phyloP scores from a whole-genome alignment of 208 protist species.

The Trypanosomatidae sp. region DNA sequence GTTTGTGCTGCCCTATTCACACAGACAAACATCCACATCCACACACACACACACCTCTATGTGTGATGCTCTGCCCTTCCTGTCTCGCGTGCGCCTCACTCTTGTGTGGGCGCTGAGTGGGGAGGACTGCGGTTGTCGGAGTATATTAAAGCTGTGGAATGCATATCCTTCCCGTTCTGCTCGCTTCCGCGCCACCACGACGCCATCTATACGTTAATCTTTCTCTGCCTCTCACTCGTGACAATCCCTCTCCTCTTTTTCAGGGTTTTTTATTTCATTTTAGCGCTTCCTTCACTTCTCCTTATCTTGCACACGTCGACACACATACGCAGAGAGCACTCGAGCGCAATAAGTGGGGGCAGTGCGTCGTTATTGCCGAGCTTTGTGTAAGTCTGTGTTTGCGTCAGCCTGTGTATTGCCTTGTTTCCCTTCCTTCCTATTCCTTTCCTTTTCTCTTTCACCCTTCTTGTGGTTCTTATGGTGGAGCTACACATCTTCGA shows the following conservation, averaged over 20 bases:
- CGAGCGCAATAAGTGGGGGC: background rate
- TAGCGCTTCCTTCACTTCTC: background rate
- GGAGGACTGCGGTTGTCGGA: background rate
- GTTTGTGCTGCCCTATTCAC: background rate
- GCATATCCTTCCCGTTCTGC: background rate
- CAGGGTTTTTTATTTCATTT: background rate
- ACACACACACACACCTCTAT: background rate
- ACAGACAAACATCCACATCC: background rate
- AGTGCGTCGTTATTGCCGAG: background rate
- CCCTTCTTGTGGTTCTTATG: slow-evolving; percentile 15
- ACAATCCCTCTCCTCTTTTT: background rate
- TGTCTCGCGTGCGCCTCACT: background rate
- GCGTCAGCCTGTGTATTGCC: background rate
- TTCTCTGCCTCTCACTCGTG: background rate
- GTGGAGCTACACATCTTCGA: slow-evolving; percentile 82
- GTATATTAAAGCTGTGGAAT: background rate
- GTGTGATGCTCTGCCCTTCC: background rate
- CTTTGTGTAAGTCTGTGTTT: background rate
- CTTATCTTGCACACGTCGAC: background rate
- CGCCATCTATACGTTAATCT: background rate
- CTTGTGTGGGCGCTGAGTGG: background rate
- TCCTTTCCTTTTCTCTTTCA: background rate
- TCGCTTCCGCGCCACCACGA: background rate
- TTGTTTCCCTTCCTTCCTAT: background rate
- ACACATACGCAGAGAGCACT: background rate